Evolutionary conservation across 2,329 filamentous ascomycete species (phyloP).

Genomic region (Aureobasidium sp.): DNA sequence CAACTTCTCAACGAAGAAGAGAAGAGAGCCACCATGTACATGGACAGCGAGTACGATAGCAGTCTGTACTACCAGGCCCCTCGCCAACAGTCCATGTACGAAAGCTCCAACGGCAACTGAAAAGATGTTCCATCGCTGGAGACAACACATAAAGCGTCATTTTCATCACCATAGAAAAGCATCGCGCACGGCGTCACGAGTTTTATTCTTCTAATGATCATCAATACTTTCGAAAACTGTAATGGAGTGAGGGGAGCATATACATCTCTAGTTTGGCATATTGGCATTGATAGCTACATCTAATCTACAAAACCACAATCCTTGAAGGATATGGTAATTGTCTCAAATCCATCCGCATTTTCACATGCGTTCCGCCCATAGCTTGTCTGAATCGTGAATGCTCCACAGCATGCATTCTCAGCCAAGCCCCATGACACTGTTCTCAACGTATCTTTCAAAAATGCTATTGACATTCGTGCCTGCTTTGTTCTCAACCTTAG

Average conservation of each 20-base stretch:
- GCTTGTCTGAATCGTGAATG: neutral
- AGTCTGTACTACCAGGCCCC: constrained; percentile 34
- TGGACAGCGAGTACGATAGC: constrained; percentile 57
- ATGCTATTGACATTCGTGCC: neutral
- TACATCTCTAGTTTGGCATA: neutral
- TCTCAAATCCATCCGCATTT: neutral
- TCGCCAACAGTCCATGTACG: constrained; percentile 19
- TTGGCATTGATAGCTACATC: neutral
- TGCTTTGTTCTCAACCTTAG: neutral
- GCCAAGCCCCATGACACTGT: neutral
- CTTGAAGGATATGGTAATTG: neutral
- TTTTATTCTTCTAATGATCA: constrained; percentile 2
- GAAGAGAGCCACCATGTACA: constrained; percentile 64
- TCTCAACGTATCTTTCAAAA: neutral
- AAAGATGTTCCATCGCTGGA: neutral
- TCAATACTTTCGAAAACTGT: neutral
- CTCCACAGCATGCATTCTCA: neutral
- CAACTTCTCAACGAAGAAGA: constrained; percentile 69
- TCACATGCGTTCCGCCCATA: neutral
- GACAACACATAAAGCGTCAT: neutral
- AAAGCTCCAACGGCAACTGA: constrained; percentile 11
- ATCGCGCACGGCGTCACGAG: constrained; percentile 3
- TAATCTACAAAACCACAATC: neutral
- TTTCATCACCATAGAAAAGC: neutral
- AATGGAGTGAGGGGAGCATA: neutral